Conservation (phyloP, 352 stramenopile genomes). For the Thraustochytrium sp. region DNA sequence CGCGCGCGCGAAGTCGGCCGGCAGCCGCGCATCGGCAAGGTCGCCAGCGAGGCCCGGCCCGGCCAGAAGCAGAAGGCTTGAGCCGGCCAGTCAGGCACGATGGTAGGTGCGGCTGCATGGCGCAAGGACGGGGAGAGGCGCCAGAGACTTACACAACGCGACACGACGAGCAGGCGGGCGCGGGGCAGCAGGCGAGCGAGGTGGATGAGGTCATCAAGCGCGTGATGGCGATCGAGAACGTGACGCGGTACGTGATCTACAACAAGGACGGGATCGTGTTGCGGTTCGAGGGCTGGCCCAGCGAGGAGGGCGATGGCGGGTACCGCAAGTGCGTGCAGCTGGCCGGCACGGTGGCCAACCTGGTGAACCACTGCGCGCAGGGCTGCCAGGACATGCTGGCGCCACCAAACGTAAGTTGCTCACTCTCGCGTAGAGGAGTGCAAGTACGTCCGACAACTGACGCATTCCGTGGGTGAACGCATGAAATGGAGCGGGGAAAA, state of each 20-base stretch:
- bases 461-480: background rate
- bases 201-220: conserved; percentile 85
- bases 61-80: no score
- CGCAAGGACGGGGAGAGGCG: no score
- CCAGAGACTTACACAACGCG: no score
- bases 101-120: no score
- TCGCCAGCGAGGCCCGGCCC: no score
- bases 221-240: conserved; percentile 78
- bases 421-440: background rate
- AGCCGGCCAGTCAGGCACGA: no score
- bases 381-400: conserved; percentile 30
- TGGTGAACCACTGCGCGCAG: conserved; percentile 25
- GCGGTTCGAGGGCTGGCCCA: conserved; percentile 66
- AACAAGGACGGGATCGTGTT: conserved; percentile 84
- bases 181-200: conserved; percentile 60
- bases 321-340: conserved; percentile 40
- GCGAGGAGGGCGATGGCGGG: conserved; percentile 13
- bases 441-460: background rate
- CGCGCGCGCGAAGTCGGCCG: no score
- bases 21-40: no score
- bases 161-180: background rate
- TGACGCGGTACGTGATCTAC: conserved; percentile 80
- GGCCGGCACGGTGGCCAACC: conserved; percentile 12
- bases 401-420: conserved; percentile 24
- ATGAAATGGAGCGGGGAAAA: background rate